These are phyloP conservation scores for Vickermania spadyakhi DNA, from an alignment of 208 protist genomes.

Conservation along the genomic window DNA sequence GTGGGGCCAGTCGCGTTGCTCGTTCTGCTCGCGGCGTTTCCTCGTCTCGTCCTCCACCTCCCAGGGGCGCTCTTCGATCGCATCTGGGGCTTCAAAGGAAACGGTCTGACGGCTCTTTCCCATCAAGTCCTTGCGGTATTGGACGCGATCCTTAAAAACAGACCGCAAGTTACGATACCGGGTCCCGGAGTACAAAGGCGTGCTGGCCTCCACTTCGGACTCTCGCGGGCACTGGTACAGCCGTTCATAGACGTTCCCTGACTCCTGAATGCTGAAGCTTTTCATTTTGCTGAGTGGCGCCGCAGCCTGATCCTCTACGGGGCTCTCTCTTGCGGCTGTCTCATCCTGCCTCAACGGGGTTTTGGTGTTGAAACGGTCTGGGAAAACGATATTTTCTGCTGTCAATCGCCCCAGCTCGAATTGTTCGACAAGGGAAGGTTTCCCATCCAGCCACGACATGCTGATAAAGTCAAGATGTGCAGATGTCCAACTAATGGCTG, in stretches of 20 bases:
- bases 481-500: too few species aligned
- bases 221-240: too few species aligned
- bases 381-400: conserved; percentile 5
- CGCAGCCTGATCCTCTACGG: too few species aligned
- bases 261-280: too few species aligned
- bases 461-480: too few species aligned
- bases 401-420: conserved; percentile 1
- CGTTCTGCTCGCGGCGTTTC: not conserved
- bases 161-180: not conserved
- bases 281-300: too few species aligned
- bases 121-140: not conserved
- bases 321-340: too few species aligned
- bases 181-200: too few species aligned
- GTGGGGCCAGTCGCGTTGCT: not conserved
- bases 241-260: too few species aligned
- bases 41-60: not conserved
- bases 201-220: too few species aligned
- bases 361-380: not conserved
- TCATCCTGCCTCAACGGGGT: too few species aligned
- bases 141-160: not conserved
- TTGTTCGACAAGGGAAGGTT: conserved; percentile 3
- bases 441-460: too few species aligned
- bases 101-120: not conserved
- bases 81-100: not conserved
- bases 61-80: not conserved